These are phyloP conservation scores for Colletotrichum horii DNA, from an alignment of 2,329 filamentous ascomycete species.

Conservation along the genomic window DNA sequence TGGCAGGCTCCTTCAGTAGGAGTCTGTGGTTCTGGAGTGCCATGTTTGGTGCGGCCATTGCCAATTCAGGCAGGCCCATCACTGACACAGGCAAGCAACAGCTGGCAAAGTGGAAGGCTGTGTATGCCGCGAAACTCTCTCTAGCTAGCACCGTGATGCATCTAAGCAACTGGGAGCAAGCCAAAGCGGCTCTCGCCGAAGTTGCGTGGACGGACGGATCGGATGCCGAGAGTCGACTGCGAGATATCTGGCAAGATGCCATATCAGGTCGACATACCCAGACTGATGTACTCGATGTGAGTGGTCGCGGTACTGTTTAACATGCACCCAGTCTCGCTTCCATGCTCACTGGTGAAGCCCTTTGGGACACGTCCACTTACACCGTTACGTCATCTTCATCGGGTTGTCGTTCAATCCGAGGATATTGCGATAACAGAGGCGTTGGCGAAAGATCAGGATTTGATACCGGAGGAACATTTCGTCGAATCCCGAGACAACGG, in stretches of 20 bases:
- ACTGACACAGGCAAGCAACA: slow-evolving; percentile 41
- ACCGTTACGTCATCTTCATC: background rate
- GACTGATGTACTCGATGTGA: background rate
- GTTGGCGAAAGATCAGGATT: too few species aligned
- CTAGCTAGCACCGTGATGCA: slow-evolving; percentile 41
- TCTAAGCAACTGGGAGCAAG: slow-evolving; percentile 43
- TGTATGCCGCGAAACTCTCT: slow-evolving; percentile 46
- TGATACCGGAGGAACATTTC: background rate
- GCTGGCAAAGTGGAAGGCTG: slow-evolving; percentile 39
- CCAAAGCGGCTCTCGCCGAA: slow-evolving; percentile 39
- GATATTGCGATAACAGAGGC: background rate
- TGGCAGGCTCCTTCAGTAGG: slow-evolving; percentile 44
- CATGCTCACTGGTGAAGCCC: background rate
- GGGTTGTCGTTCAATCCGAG: background rate
- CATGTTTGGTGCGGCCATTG: slow-evolving; percentile 49
- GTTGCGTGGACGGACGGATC: slow-evolving; percentile 46
- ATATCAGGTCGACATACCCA: slow-evolving; percentile 25
- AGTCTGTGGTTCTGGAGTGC: slow-evolving; percentile 52
- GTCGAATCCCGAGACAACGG: background rate
- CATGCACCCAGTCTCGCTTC: background rate
- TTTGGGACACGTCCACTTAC: background rate
- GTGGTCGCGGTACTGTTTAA: background rate
- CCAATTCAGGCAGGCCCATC: slow-evolving; percentile 39
- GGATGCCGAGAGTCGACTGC: slow-evolving; percentile 43
- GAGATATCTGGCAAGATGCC: slow-evolving; percentile 46